Base-by-base conservation (phyloP, 202 grass and related monocot species). In the Panicum virgatum region DNA sequence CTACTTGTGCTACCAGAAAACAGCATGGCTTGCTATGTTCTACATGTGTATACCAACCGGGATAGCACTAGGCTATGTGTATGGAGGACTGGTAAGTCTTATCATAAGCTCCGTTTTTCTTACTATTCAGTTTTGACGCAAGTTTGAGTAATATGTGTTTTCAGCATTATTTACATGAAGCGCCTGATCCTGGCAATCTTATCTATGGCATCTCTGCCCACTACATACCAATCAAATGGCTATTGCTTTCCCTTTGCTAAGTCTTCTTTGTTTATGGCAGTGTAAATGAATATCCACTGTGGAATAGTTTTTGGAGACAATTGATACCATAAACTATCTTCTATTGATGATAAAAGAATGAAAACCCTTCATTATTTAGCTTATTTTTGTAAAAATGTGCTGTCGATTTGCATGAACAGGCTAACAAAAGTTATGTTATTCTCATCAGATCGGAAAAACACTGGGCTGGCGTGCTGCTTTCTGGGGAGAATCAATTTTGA, bases 21-120 rank as follows among this genome's bases (percentile, higher is more conserved):
- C 96, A 61, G 83, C 81, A 80, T 99, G 96, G 96, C 92, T 99
- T 76, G 85, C 91, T 79, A 77, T 93, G 85, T 99, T 99, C 87
- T 99, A 99, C 89, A 99, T 99, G 96, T 99, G 96, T 75, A 99
- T 99, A 92, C 96, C 96, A 58, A 90, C 93, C 85, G 96, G 96
- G 68, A 89, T 99, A 81, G 96, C 96, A 74, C 32, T 99, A 62
- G 96, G 96, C 78, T 99, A 99, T 86, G 91, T 99, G 68, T 99
- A 99, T 78, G 96, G 96, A 15, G 96, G 87, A 38, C 18, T 96
- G 92, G 96, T 99, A 85, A 94, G 92, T 90, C 62, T 85, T 80
- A 58, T 88, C 36, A 73, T 72, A 80, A 56, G 73, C 67, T 69
- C 26, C 46, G 16, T 66, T 69, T 80, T 64, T 61, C 53, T 42